Percentiles rank a stretch among this genome's conserved stretches.
Conservation (phyloP, 345 rosid genomes). For the Murraya koenigii region DNA sequence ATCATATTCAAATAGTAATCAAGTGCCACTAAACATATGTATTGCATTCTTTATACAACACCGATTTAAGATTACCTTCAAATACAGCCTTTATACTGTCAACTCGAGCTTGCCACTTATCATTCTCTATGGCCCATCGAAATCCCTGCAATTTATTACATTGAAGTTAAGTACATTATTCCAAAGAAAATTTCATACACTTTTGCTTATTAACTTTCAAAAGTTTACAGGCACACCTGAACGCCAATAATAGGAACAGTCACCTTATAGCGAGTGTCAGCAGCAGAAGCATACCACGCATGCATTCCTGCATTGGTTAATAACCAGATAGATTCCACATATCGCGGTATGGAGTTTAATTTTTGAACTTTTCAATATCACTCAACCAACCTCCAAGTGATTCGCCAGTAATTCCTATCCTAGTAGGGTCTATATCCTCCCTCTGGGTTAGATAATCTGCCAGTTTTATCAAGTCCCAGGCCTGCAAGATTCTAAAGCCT, state of each 20-base stretch:
- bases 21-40: neutral
- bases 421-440: conserved; percentile 66
- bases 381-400: conserved; percentile 82
- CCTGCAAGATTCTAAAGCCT: conserved; percentile 36
- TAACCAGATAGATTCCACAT: conserved; percentile 10
- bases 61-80: conserved; percentile 53
- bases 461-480: conserved; percentile 86
- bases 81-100: conserved; percentile 72
- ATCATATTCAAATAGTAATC: neutral
- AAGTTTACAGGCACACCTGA: conserved; percentile 47
- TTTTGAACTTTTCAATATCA: conserved; percentile 4
- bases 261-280: conserved; percentile 68
- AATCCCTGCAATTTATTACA: conserved; percentile 54
- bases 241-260: conserved; percentile 81
- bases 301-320: conserved; percentile 71
- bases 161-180: conserved; percentile 7
- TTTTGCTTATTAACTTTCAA: neutral
- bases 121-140: conserved; percentile 81
- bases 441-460: conserved; percentile 79
- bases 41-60: neutral
- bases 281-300: conserved; percentile 93
- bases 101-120: conserved; percentile 83
- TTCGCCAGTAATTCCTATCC: conserved; percentile 90
- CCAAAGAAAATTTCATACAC: neutral
- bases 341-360: conserved; percentile 5